These are phyloP conservation scores for Massarina eburnea DNA, from an alignment of 2,329 filamentous ascomycete genomes.

Conservation along the genomic window DNA sequence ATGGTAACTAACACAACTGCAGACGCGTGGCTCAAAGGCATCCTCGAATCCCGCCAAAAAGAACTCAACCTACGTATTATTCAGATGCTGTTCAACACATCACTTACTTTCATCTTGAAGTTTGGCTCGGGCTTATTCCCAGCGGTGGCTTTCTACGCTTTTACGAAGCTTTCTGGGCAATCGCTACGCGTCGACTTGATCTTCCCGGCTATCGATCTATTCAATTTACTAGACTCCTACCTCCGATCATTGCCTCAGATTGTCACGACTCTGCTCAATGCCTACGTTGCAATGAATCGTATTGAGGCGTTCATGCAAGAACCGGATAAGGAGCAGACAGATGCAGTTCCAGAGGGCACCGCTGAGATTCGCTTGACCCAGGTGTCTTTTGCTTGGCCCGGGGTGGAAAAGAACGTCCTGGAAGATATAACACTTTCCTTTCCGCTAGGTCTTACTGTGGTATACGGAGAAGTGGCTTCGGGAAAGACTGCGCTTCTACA, in stretches of 20 bases:
- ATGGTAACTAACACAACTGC: neutral
- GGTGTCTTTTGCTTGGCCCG: slow-evolving; percentile 80
- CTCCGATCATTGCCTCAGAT: slow-evolving; percentile 74
- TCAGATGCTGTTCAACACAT: slow-evolving; percentile 62
- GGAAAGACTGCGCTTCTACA: slow-evolving; percentile 66
- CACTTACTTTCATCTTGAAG: slow-evolving; percentile 69
- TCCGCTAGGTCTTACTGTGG: slow-evolving; percentile 58
- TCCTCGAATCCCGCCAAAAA: slow-evolving; percentile 67
- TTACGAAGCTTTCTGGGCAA: slow-evolving; percentile 69
- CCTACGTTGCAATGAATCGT: slow-evolving; percentile 76
- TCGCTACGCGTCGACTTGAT: slow-evolving; percentile 77
- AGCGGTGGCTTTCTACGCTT: slow-evolving; percentile 78
- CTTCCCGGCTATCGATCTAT: slow-evolving; percentile 83
- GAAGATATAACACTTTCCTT: slow-evolving; percentile 58
- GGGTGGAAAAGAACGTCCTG: slow-evolving; percentile 59
- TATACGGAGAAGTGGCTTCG: slow-evolving; percentile 65
- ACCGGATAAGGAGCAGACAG: slow-evolving; percentile 67
- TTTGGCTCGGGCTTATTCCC: slow-evolving; percentile 75
- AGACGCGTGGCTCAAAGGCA: slow-evolving; percentile 68
- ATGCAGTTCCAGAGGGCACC: slow-evolving; percentile 40
- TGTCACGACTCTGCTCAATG: slow-evolving; percentile 76
- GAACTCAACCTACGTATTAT: slow-evolving; percentile 68
- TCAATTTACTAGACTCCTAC: slow-evolving; percentile 71
- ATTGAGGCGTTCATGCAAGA: slow-evolving; percentile 87
- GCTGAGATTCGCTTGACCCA: slow-evolving; percentile 55